Evolutionary conservation across 208 protist species (phyloP), one percentile per base, ranked within the genome.

Genomic region (Leishmania lainsoni): DNA sequence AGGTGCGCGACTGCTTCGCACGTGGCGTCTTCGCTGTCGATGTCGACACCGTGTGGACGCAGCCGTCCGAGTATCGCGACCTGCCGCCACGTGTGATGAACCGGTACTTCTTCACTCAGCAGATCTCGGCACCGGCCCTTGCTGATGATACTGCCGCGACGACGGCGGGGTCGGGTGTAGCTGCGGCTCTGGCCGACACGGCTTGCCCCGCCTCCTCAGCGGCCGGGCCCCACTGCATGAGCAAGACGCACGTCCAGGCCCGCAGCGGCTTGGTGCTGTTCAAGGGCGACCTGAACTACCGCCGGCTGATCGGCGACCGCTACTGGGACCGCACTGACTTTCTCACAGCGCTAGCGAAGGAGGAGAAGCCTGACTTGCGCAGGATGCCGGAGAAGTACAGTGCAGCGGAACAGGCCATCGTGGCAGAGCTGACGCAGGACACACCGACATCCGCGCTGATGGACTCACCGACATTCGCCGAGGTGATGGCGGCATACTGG

Each of bases 221-320:
- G 12, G 75, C 69, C 22, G 86, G 61, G 42, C 58, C 90, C 17
- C 89, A 85, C 78, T 78, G 77, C 49, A 84, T 85, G 52, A 92
- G 91, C 83, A 93, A 93, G 82, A 48, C 75, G n/a, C 66, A 39
- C 16, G 78, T 93, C 56, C 58, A 81, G 16, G 61, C 92, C 35
- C 80, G 80, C 58, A 93, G 83, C 16, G 86, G 87, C 12, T 83
- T 98, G 9, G 92, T 97, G 42, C 82, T 98, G 58, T 95, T 97
- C 82, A 98, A 98, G 78, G 95, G 95, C 5, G 95, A 98, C 83
- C 86, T 98, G 29, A 98, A 98, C 81, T 98, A 91, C 81, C 94
- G 95, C 63, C 93, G 94, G 26, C 86, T 98, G 51, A 58, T 98
- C n/a, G 94, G 94, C 17, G 95, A 98, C 78, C 92, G 95, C 17